Base-by-base conservation (phyloP, 2,329 filamentous ascomycete genomes). In the Triangularia setosa region DNA sequence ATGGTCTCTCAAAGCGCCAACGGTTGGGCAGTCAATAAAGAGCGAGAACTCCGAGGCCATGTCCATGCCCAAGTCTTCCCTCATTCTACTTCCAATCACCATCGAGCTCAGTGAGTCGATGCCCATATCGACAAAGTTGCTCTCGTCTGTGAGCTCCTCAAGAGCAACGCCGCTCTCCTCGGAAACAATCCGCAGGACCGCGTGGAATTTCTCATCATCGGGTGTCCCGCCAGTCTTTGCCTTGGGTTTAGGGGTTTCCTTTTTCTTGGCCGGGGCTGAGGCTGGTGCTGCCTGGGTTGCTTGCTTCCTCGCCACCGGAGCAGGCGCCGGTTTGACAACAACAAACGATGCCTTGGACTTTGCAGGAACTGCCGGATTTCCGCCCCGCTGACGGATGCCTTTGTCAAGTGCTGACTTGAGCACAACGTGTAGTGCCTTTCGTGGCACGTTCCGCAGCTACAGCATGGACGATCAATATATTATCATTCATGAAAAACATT, bases 61-160 rank as follows among this genome's bases (percentile, higher is more conserved):
- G 28, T 84, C 83, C 0, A 87, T 74, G 18, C 87, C 83, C 23
- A 61, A 55, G 16, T 64, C 63, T 55, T 66, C 86, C 83, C 12
- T 82, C 80, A 62, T 87, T 78, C 27, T 82, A 79, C 24, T 82
- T 83, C 28, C 79, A 44, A 87, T 82, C 4, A 82, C 84, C 11
- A 87, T 74, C 1, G 82, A 80, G 75, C 87, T 83, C 7, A 87
- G 77, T 1, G 85, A 87, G 70, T 87, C 85, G 14, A 86, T 80
- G 18, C 85, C 85, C 2, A 86, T 75, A 64, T 87, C 84, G 3
- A 78, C 74, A 69, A 87, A 85, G 52, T 76, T 79, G n/a, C 82
- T 81, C 64, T 81, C 80, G 66, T 87, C 82, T 1, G 77, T 80
- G 2, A 87, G 75, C 67, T 87, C 84, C 53, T 81, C 81, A 7